Base-by-base conservation (phyloP, 31 red algal genomes). In the Endocladia muricata region DNA sequence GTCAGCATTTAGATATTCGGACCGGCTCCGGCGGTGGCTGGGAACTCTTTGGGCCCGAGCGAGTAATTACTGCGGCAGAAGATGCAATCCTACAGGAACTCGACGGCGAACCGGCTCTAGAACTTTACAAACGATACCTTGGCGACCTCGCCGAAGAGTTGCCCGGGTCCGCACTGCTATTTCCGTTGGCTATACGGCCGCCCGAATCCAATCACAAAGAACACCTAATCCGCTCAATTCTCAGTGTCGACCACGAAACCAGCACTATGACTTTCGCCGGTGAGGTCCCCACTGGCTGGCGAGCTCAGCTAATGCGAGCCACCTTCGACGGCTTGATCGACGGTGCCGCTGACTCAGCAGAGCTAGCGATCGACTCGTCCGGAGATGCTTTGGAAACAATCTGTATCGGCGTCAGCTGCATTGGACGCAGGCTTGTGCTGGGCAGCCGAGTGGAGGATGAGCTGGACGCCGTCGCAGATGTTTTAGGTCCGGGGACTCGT, bases 231-330 rank as follows among this genome's bases (percentile, higher is more conserved):
- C 60, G 60, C 11, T 21, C 60, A 11, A 64, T 64, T 21, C 60
- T 64, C 25, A 21, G 15, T 15, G 60, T 64, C 26, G 26, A 64
- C 26, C 15, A 64, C 13, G 60, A 28, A 13, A 23, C 13, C 26
- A 11, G 26, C 13, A 64, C 15, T 64, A 64, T 64, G 60, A 64
- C 60, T 64, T 64, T 64, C 26, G 60, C 60, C 26, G 60, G 60
- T 22, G 26, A 64, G 13, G 13, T 64, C 13, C 60, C 60, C 11
- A 11, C 13, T 11, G 60, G 60, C 11, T 25, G 17, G 13, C 11
- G 11, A 17, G 60, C 60, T 64, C 15, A 23, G 26, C 26, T 64
- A 64, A 64, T 64, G 60, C 13, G 26, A 64, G 11, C 11, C 26
- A 64, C 13, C 26, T 11, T 30, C 11, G 60, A 64, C 11, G 11